Evolutionary conservation across 148 eudicot genomes (phyloP).

Genomic region (Linanthus parryae): DNA sequence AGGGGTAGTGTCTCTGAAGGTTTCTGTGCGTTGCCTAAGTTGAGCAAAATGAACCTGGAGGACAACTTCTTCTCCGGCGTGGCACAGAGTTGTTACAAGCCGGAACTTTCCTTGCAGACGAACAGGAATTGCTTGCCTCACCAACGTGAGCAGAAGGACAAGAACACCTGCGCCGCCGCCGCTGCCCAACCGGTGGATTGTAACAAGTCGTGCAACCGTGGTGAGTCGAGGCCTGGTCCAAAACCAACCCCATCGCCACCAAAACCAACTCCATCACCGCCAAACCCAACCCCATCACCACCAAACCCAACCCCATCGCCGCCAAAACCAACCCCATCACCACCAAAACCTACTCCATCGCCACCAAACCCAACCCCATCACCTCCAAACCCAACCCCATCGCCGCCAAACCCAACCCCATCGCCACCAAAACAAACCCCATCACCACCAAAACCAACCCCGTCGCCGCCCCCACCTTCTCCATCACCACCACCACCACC

Average conservation of each 20-base stretch:
- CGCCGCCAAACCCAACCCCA: not conserved
- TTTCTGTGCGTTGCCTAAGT: constrained; percentile 35
- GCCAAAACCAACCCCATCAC: constrained; percentile 9
- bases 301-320: constrained; percentile 7
- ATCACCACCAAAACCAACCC: constrained; percentile 8
- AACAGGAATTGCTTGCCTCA: constrained; percentile 39
- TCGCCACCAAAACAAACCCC: constrained; percentile 6
- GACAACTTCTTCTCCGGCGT: constrained; percentile 33
- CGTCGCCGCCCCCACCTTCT: not conserved
- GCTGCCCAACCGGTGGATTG: constrained; percentile 33
- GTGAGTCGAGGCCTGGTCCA: not conserved
- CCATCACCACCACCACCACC: constrained; percentile 14
- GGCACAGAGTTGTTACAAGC: constrained; percentile 22
- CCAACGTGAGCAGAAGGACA: constrained; percentile 28
- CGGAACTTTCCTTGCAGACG: constrained; percentile 2
- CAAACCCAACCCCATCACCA: not conserved
- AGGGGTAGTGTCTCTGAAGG: constrained; percentile 30
- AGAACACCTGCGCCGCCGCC: constrained; percentile 23
- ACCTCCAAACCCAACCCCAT: not conserved
- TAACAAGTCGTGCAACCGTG: constrained; percentile 22
- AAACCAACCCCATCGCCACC: constrained; percentile 11
- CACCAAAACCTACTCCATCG: constrained; percentile 7
- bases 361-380: constrained; percentile 8
- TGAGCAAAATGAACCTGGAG: constrained; percentile 23
- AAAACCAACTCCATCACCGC: constrained; percentile 6